Conservation (phyloP, 2,329 filamentous ascomycete genomes). For the Talaromyces sp. region DNA sequence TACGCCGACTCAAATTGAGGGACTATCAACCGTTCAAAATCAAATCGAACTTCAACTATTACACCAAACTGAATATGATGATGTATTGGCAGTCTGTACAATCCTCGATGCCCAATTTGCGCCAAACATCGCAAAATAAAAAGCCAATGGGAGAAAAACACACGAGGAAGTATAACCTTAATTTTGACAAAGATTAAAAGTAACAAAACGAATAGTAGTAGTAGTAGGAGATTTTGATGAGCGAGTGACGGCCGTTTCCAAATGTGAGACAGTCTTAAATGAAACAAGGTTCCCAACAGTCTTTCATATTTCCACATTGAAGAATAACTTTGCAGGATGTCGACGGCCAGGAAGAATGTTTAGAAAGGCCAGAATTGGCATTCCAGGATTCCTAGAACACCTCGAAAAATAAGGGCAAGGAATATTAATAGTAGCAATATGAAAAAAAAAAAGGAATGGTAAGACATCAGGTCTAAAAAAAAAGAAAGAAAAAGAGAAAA, state of each 20-base stretch:
- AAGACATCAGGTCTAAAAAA: background rate
- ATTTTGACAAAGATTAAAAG: background rate
- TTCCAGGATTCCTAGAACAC: background rate
- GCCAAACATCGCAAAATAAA: background rate
- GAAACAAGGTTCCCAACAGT: background rate
- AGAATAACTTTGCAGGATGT: background rate
- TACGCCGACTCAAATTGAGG: background rate
- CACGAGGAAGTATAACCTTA: background rate
- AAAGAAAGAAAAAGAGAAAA: background rate
- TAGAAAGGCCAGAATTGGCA: background rate
- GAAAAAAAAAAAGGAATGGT: slow-evolving; percentile 7
- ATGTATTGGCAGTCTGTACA: background rate
- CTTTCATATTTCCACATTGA: background rate
- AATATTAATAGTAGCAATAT: slow-evolving; percentile 4
- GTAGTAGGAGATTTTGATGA: background rate
- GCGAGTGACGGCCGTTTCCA: slow-evolving; percentile 8
- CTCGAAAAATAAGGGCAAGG: background rate
- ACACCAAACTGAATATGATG: background rate
- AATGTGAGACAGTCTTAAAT: background rate
- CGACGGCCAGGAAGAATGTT: background rate
- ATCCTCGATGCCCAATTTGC: background rate
- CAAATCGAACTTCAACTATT: background rate
- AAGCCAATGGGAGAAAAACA: background rate
- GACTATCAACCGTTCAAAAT: background rate
- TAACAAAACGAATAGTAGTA: background rate